A percentile compares a stretch with the other conserved stretches of the same genome.
These are phyloP conservation scores for Leishmania arabica DNA, from an alignment of 208 protist species.

Conservation along the genomic window DNA sequence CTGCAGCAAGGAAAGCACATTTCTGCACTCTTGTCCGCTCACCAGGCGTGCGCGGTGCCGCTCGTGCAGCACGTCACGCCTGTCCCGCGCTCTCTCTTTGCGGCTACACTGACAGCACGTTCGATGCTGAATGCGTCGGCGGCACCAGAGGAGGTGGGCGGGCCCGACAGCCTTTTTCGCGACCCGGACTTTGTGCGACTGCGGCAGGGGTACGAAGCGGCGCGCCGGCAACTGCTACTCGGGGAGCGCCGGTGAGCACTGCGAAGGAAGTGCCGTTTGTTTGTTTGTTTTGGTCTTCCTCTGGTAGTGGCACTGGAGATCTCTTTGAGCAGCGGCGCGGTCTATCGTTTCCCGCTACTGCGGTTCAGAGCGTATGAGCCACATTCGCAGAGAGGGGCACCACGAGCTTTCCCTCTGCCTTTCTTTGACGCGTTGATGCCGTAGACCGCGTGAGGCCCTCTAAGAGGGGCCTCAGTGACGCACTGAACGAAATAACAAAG, in stretches of 20 bases:
- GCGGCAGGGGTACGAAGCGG: slow-evolving; percentile 22
- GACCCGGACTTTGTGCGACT: slow-evolving; percentile 22
- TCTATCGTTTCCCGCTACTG: background rate
- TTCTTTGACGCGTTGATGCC: background rate
- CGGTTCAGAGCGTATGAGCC: background rate
- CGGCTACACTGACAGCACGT: slow-evolving; percentile 20
- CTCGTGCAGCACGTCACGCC: slow-evolving; percentile 24
- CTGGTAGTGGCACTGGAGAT: background rate
- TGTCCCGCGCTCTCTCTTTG: slow-evolving; percentile 5
- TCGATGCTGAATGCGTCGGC: slow-evolving; percentile 11
- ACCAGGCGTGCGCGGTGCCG: slow-evolving; percentile 38
- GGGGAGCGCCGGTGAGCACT: background rate
- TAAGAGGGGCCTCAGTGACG: background rate
- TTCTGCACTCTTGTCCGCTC: slow-evolving; percentile 38
- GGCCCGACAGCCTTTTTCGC: slow-evolving; percentile 26
- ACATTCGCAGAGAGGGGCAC: background rate
- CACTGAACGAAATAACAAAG: background rate
- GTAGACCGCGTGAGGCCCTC: background rate
- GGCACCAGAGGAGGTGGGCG: slow-evolving; percentile 9
- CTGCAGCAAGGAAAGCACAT: slow-evolving; percentile 33
- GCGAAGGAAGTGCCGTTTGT: background rate
- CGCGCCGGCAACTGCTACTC: slow-evolving; percentile 19
- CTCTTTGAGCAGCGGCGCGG: background rate
- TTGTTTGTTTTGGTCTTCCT: background rate
- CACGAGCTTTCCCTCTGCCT: background rate